Percentiles rank a stretch among this genome's conserved stretches.
These are phyloP conservation scores for Solanum gandarillasii DNA, from an alignment of 257 asterid genomes.

Conservation along the genomic window DNA sequence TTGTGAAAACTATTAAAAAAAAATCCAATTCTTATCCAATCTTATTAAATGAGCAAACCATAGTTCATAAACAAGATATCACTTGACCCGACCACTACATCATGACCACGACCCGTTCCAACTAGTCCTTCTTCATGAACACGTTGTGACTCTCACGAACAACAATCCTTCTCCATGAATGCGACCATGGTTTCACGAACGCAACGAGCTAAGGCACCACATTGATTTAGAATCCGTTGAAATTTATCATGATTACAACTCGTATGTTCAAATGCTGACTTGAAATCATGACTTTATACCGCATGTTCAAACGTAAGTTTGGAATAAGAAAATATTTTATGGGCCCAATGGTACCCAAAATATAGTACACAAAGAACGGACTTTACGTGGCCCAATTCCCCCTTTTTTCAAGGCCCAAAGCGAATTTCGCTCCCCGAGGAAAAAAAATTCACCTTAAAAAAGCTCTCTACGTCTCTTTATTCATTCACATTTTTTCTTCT, in stretches of 20 bases:
- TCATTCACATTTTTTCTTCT: not conserved
- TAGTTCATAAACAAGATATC: too few species aligned
- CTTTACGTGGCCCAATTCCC: not conserved
- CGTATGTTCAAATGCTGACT: too few species aligned
- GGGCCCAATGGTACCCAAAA: not conserved
- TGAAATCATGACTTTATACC: too few species aligned
- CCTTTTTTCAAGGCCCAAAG: slow-evolving; percentile 2
- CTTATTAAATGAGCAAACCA: not conserved
- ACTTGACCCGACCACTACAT: not conserved
- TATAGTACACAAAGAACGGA: not conserved
- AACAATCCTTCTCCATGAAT: too few species aligned
- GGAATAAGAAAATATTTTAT: not conserved
- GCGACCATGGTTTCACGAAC: not conserved
- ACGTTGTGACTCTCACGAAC: too few species aligned
- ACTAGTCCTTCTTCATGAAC: too few species aligned
- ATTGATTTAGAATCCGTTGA: not conserved
- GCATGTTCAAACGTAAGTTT: too few species aligned
- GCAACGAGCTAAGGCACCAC: not conserved
- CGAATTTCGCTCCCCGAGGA: not conserved
- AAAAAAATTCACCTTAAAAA: not conserved
- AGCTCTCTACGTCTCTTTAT: not conserved
- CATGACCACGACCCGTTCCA: not conserved
- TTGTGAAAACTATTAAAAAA: too few species aligned
- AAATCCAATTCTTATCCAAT: not conserved
- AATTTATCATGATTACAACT: not conserved